phyloP scores from a whole-genome alignment of 208 protist species.

The Strigomonas culicis region DNA sequence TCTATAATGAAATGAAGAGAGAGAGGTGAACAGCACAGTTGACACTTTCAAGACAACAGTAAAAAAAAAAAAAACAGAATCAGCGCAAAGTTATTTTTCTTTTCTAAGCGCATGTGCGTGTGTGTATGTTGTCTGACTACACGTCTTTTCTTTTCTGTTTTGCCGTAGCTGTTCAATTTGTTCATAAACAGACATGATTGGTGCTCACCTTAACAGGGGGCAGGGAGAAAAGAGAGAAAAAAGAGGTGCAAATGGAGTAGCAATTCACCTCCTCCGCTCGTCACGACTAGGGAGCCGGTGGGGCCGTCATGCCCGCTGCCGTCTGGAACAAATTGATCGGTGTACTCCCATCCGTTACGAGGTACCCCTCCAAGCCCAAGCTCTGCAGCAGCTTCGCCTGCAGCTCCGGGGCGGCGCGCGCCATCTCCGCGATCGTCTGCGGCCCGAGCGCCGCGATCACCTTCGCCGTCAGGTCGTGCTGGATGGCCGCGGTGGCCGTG shows the following conservation, averaged over 20 bases:
- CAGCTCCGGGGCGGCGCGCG: conserved; percentile 76
- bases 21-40: background rate
- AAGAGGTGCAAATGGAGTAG: too few relatives aligned
- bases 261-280: too few relatives aligned
- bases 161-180: too few relatives aligned
- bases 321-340: conserved; percentile 92
- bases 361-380: conserved; percentile 82
- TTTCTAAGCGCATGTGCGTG: too few relatives aligned
- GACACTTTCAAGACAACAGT: background rate
- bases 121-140: too few relatives aligned
- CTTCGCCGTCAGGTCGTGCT: conserved; percentile 23
- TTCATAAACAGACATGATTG: too few relatives aligned
- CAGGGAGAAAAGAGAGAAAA: background rate
- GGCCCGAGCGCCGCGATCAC: conserved; percentile 65
- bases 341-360: conserved; percentile 90
- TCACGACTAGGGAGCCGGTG: background rate
- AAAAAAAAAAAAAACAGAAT: conserved; percentile 2
- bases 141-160: too few relatives aligned
- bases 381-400: conserved; percentile 72
- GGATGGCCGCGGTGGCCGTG: background rate
- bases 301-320: conserved; percentile 62
- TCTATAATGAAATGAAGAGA: conserved; percentile 9
- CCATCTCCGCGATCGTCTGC: conserved; percentile 74
- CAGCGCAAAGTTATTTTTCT: conserved; percentile 11
- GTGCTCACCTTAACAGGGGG: too few relatives aligned